These are phyloP conservation scores for Leptosphaerulina australis DNA, from an alignment of 2,329 filamentous ascomycete genomes.

Conservation along the genomic window DNA sequence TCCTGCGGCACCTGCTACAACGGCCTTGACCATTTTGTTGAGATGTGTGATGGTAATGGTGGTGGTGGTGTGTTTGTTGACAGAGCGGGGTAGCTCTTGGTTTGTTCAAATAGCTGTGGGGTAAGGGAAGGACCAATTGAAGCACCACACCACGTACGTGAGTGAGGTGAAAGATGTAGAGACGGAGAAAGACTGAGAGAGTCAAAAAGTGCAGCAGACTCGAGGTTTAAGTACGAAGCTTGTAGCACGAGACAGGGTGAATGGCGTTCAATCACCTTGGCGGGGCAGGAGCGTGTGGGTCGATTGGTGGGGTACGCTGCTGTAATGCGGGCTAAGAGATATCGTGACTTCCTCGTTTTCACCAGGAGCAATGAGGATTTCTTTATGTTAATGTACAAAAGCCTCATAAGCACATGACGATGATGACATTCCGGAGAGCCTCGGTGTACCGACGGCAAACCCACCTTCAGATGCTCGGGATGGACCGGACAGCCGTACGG, in stretches of 20 bases:
- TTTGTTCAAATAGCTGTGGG: constrained; percentile 7
- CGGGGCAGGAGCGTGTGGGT: constrained; percentile 25
- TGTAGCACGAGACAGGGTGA: constrained; percentile 35
- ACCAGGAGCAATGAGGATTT: background rate
- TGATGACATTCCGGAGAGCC: constrained; percentile 27
- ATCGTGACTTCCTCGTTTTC: constrained; percentile 5
- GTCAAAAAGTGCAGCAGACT: constrained; percentile 21
- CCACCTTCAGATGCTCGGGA: constrained; percentile 23
- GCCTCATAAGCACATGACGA: constrained; percentile 21
- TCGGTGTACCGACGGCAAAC: constrained; percentile 25
- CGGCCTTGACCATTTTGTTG: constrained; percentile 51
- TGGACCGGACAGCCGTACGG: constrained; percentile 23
- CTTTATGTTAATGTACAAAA: background rate
- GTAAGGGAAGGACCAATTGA: constrained; percentile 23
- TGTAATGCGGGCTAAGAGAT: constrained; percentile 16
- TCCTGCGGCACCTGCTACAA: constrained; percentile 92
- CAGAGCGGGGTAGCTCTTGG: constrained; percentile 27
- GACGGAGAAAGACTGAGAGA: constrained; percentile 19
- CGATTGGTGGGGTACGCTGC: constrained; percentile 31
- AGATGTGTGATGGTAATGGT: constrained; percentile 19
- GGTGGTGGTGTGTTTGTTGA: constrained; percentile 17
- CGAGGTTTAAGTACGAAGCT: constrained; percentile 34
- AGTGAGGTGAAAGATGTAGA: constrained; percentile 9
- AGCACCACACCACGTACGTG: constrained; percentile 19
- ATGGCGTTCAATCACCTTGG: constrained; percentile 18